These are phyloP conservation scores for Rhizophagus prolifer DNA, from an alignment of 192 early-diverging fungal species.

Conservation along the genomic window DNA sequence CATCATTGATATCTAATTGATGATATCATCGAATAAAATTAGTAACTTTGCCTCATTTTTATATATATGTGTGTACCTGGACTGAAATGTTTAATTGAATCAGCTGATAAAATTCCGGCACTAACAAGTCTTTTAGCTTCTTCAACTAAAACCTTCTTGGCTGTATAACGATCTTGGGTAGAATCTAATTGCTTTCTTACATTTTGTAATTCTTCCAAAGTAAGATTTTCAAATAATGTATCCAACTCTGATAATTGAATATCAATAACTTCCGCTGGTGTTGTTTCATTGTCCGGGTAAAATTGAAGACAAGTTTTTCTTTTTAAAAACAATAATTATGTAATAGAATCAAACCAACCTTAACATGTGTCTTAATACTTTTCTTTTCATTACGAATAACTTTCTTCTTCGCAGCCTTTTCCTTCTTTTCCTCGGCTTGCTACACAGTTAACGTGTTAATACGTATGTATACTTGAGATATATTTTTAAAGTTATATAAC, in stretches of 20 bases:
- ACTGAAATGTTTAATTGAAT: slow-evolving; percentile 40
- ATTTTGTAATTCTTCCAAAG: slow-evolving; percentile 39
- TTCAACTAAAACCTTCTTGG: slow-evolving; percentile 34
- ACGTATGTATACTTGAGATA: neutral
- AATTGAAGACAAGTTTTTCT: slow-evolving; percentile 21
- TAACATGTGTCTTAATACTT: slow-evolving; percentile 58
- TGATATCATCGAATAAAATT: too few relatives aligned
- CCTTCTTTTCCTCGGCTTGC: slow-evolving; percentile 48
- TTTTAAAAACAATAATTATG: neutral
- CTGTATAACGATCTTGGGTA: slow-evolving; percentile 26
- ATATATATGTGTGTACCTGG: slow-evolving; percentile 31
- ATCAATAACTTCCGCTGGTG: slow-evolving; percentile 34
- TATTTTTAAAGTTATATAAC: neutral
- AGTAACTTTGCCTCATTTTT: neutral
- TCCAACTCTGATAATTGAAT: slow-evolving; percentile 55
- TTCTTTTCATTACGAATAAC: slow-evolving; percentile 73
- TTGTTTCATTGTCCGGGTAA: slow-evolving; percentile 30
- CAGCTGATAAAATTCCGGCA: slow-evolving; percentile 30
- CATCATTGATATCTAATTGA: slow-evolving; percentile 29
- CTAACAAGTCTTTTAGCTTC: slow-evolving; percentile 37
- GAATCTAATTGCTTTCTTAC: slow-evolving; percentile 38
- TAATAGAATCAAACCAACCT: slow-evolving; percentile 31
- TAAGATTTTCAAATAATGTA: slow-evolving; percentile 52
- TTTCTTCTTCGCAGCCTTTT: slow-evolving; percentile 54
- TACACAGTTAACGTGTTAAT: neutral